Evolutionary conservation across 1,284 basidiomycete genomes (phyloP).

Genomic region (Tylopilus sp.): DNA sequence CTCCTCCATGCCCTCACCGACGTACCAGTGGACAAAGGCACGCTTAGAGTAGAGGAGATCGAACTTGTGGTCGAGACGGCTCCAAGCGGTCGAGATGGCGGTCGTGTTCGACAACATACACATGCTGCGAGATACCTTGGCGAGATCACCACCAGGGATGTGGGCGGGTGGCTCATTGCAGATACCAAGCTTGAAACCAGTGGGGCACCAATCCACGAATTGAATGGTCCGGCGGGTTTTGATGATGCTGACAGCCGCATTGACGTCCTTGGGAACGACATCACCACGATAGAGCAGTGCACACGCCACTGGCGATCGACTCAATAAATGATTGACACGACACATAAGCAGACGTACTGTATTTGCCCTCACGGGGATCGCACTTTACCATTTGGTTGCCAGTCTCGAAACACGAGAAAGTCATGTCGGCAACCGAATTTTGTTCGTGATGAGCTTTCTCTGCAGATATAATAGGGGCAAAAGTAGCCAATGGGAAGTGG

Average conservation of each 20-base stretch:
- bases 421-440: constrained; percentile 93
- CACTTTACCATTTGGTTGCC: constrained; percentile 92
- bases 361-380: constrained; percentile 80
- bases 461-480: constrained; percentile 84
- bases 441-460: constrained; percentile 84
- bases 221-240: constrained; percentile 84
- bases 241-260: constrained; percentile 80
- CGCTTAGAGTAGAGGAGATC: constrained; percentile 91
- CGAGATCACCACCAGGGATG: constrained; percentile 83
- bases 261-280: constrained; percentile 89
- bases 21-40: constrained; percentile 93
- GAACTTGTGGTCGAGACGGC: constrained; percentile 91
- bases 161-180: constrained; percentile 86
- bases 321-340: constrained; percentile 4
- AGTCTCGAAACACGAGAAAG: constrained; percentile 89
- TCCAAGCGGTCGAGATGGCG: constrained; percentile 86
- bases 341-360: constrained; percentile 53
- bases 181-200: constrained; percentile 86
- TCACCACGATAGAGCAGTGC: constrained; percentile 81
- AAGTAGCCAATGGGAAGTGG: constrained; percentile 90
- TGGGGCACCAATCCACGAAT: constrained; percentile 90
- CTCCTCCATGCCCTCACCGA: constrained; percentile 99
- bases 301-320: constrained; percentile 54
- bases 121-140: constrained; percentile 81
- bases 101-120: constrained; percentile 91